Base-by-base conservation (phyloP, 257 asterid genomes). In the Knoxia roxburghii region DNA sequence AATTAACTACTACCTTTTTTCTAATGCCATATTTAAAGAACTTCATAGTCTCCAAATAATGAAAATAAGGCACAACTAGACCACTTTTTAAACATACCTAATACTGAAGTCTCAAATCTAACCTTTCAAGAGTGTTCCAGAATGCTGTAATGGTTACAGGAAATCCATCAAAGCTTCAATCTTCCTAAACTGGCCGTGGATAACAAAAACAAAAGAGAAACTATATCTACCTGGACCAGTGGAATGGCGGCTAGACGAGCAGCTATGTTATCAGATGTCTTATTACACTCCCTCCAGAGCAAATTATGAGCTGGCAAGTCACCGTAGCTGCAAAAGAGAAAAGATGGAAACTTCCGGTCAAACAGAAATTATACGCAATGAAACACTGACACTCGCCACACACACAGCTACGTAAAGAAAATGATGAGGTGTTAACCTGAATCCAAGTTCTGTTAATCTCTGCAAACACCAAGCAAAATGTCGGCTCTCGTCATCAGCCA, bases 401-500 rank as follows among this genome's bases (percentile, higher is more conserved):
- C 49, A 14, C 61, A 46, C 29, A 50, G 2, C 29, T n/a, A 18
- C 4, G 11, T 4, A 20, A 35, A 18, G 63, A 13, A 39, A 24
- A 26, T 37, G 4, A 40, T 8, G 41, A 7, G 0, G 35, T 21
- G 18, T 24, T 71, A 65, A 90, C 97, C 95, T 85, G 78, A 86
- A 85, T 51, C 97, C 97, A 70, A 93, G 97, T 81, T 93, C 99
- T 13, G 73, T 77, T 61, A 93, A 75, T 77, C 99, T 85, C 84
- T 90, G 99, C 2, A 86, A 84, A 78, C 99, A 93, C 99, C 99
- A 93, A 48, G 83, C 83, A 75, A 90, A 93, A 78, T 93, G 99
- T 23, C 96, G 91, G 68, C 99, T 90, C 73, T 93, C 99, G 55
- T 93, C 99, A 79, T 90, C 97, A 43, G 96, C 99, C 77, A 90